A percentile compares a stretch with the other conserved stretches of the same genome.
Conservation (phyloP, 164 flowering plant species). For the Tetracentron sinense region DNA sequence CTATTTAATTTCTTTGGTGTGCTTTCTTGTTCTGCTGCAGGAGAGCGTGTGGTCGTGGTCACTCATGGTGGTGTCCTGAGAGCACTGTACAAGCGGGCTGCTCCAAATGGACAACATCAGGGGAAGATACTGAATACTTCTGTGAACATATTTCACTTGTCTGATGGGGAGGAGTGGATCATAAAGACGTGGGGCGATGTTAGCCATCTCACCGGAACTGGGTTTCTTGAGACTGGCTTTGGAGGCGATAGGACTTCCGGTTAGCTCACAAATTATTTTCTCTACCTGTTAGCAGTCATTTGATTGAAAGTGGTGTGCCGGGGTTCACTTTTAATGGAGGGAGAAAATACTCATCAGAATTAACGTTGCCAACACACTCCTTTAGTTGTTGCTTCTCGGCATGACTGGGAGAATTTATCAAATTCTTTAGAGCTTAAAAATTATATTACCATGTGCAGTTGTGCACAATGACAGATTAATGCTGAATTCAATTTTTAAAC, state of each 20-base stretch:
- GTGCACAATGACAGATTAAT: too few species aligned
- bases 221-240: conserved; percentile 55
- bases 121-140: conserved; percentile 67
- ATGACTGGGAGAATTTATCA: too few species aligned
- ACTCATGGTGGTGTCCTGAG: conserved; percentile 75
- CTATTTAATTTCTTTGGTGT: neutral
- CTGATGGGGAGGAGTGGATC: conserved; percentile 48
- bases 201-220: conserved; percentile 62
- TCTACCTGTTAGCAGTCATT: neutral
- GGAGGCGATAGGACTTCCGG: conserved; percentile 82
- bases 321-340: neutral
- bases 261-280: conserved; percentile 23
- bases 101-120: conserved; percentile 27
- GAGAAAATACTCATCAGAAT: too few species aligned
- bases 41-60: conserved; percentile 75
- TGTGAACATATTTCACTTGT: conserved; percentile 55
- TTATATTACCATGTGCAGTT: too few species aligned
- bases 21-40: conserved; percentile 31
- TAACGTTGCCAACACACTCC: too few species aligned
- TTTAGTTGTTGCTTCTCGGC: too few species aligned
- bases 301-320: neutral
- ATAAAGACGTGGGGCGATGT: conserved; percentile 68
- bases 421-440: too few species aligned
- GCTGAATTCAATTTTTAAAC: too few species aligned
- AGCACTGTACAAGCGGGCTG: conserved; percentile 54